A percentile compares a stretch with the other conserved stretches of the same genome.
Evolutionary conservation across 108 stramenopile genomes (phyloP).

Genomic region (Pseudonitzschia delicatissima): DNA sequence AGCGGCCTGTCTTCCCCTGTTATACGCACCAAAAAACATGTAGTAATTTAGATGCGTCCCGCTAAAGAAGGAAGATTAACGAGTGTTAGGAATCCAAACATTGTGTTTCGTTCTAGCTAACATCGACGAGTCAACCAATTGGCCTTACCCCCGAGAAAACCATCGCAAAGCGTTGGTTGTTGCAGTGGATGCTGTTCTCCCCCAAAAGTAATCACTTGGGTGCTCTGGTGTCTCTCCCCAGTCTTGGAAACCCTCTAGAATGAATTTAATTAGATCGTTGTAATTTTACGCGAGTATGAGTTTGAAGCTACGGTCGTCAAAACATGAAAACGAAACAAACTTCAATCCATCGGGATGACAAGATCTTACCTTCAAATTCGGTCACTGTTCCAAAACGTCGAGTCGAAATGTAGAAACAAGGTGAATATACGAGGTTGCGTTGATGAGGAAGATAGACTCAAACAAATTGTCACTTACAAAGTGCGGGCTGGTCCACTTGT

Average conservation of each 20-base stretch:
- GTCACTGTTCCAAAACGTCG: constrained; percentile 7
- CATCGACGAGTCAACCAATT: too few relatives aligned
- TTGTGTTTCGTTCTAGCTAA: too few relatives aligned
- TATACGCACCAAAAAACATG: constrained; percentile 62
- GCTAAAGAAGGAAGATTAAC: constrained; percentile 3
- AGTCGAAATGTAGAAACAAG: not conserved
- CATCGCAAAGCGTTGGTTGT: constrained; percentile 42
- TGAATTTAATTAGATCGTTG: too few relatives aligned
- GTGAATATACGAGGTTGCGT: not conserved
- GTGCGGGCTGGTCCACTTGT: constrained; percentile 54
- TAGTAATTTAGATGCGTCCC: constrained; percentile 65
- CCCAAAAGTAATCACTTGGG: constrained; percentile 59
- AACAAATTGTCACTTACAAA: constrained; percentile 22
- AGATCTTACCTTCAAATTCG: constrained; percentile 25
- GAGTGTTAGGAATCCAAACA: too few relatives aligned
- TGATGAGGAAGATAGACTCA: not conserved
- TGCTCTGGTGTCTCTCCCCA: constrained; percentile 52
- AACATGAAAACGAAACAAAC: not conserved
- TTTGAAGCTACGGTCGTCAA: too few relatives aligned
- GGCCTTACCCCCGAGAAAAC: constrained; percentile 52
- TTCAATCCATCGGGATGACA: not conserved
- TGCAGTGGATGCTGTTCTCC: constrained; percentile 36
- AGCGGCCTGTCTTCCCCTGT: constrained; percentile 40
- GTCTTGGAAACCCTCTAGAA: constrained; percentile 46
- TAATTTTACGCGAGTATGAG: not conserved